A percentile compares a stretch with the other conserved stretches of the same genome.
Conservation (phyloP, 352 stramenopile species). For the Phytophthora palmivora region DNA sequence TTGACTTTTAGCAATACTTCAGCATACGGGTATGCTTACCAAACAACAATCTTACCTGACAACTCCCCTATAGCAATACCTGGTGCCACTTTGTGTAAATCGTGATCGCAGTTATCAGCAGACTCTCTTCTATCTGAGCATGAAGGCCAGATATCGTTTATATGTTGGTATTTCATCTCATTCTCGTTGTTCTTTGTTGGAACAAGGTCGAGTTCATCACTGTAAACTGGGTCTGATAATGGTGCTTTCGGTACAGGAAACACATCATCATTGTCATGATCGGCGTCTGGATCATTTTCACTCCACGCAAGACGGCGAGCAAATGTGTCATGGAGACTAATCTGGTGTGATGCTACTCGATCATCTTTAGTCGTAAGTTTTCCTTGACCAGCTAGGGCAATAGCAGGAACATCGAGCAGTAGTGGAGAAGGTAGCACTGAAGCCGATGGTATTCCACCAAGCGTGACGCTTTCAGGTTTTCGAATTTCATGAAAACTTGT, state of each 20-base stretch:
- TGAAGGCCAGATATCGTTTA: conserved; percentile 15
- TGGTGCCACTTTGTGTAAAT: neutral
- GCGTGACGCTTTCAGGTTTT: neutral
- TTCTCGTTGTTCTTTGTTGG: neutral
- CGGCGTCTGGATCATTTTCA: neutral
- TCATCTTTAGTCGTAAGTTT: conserved; percentile 8
- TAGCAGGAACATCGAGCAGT: conserved; percentile 31
- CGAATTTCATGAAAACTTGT: conserved; percentile 1
- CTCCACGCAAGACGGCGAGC: conserved; percentile 26
- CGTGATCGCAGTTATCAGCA: neutral
- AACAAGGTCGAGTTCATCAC: neutral
- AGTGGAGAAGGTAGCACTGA: conserved; percentile 16
- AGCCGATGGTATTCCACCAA: neutral
- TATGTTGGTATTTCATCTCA: neutral
- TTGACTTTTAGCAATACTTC: conserved; percentile 3
- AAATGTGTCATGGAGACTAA: conserved; percentile 31
- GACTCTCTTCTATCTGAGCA: neutral
- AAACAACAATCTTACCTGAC: conserved; percentile 11
- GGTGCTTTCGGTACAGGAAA: conserved; percentile 33
- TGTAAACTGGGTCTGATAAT: conserved; percentile 25
- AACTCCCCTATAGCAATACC: conserved; percentile 18
- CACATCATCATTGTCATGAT: conserved; percentile 26
- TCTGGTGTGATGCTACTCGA: conserved; percentile 9
- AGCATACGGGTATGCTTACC: neutral
- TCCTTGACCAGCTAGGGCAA: conserved; percentile 17